Evolutionary conservation across 176 grass and related monocot species (phyloP), one percentile per base, ranked within the genome.

Genomic region (Carex kokanica): DNA sequence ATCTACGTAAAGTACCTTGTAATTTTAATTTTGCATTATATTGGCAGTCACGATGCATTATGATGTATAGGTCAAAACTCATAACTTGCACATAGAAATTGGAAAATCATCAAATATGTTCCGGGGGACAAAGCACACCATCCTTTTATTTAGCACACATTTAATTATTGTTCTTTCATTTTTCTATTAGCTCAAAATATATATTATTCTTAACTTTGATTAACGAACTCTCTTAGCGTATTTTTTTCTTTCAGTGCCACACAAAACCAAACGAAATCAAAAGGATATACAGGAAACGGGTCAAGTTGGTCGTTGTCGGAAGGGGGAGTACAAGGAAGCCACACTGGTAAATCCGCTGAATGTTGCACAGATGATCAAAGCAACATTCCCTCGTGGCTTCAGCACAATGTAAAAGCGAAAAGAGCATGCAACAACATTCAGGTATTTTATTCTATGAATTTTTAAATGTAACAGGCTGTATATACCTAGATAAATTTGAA

Each of bases 191-290:
- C 5, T 59, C 17, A 59, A 59, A 59, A 59, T 59, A 6, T 59
- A 7, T 49, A 49, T 49, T 11, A 61, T 61, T 61, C 20, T 61
- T 61, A 61, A 61, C 59, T 61, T 70, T 70, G 67, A 77, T 31
- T 77, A 56, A 78, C 24, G 24, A 54, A 13, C 21, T 55, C 21
- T 55, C 8, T 78, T 32, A 55, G 25, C 25, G 4, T 74, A 73
- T 55, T 27, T 40, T 78, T 78, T 25, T 78, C 56, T 2, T 78
- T 17, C 73, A 78, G 73, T 78, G 73, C 55, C 32, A 49, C 51
- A 34, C 51, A 78, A 78, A 78, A 55, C 25, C 49, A 78, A 78
- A 78, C 15, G 51, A 78, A 78, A 56, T 78, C 73, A 56, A 55
- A 34, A 27, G 51, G 73, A 32, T 32, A 29, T 54, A 9, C 6